Evolutionary conservation across 352 stramenopile genomes (phyloP), one percentile per base, ranked within the genome.

Genomic region (Pythium rhizo-oryzae): DNA sequence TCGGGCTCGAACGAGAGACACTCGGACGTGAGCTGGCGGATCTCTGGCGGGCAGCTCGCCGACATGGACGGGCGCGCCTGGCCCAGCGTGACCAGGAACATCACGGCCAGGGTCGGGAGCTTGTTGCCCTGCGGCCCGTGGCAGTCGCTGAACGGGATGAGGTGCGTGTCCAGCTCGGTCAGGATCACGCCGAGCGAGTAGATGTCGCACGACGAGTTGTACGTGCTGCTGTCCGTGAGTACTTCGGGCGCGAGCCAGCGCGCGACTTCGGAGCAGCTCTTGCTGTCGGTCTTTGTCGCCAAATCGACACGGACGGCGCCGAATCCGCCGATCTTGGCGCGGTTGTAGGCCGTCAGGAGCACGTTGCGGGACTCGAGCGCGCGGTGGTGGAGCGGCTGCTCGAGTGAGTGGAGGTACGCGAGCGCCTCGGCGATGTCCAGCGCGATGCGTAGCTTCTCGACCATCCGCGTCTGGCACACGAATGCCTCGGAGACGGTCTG

Each of bases 341-440:
- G 60, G 24, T 63, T 55, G 18, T 63, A 37, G 21, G 51, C 41
- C 18, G 52, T 69, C 49, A 79, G 39, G 8, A 74, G 54, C 56
- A 78, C 72, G 53, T 74, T 78, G 12, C 55, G 39, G 21, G 68
- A 76, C 35, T 73, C 66, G 24, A 78, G 59, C 18, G 60, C 59
- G 19, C 68, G 63, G 33, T 78, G 68, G n/a, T 74, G 60, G 24
- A 70, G 54, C 1, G 50, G 58, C 28, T 69, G 50, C 13, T 59
- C 19, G 11, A 77, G 43, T 15, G 63, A 71, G 54, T 77, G 73
- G 18, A 79, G 28, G 44, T 77, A 77, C n/a, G 71, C 59, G 3
- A 79, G 59, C n/a, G 49, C 73, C 23, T 79, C 62, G 19, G 69
- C 61, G 18, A 79, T 69, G 37, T 79, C 73, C 8, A 76, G 33